Conservation (phyloP, 2,329 filamentous ascomycete genomes). For the Myriangium duriaei region DNA sequence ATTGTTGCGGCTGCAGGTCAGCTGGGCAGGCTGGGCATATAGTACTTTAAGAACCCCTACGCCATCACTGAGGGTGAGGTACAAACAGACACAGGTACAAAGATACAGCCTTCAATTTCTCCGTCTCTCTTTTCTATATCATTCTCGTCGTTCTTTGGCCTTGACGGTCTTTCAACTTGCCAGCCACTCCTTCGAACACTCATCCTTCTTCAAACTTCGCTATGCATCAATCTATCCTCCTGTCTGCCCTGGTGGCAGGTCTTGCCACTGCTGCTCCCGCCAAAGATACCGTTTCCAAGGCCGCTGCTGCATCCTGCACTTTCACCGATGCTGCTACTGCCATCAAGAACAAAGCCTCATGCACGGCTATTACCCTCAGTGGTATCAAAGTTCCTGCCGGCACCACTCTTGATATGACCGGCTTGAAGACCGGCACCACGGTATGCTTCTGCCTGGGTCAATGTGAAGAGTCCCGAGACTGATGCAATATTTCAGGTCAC, state of each 20-base stretch:
- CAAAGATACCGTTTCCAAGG: conserved; percentile 1
- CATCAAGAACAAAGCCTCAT: conserved; percentile 14
- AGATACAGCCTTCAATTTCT: conserved; percentile 2
- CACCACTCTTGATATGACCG: conserved; percentile 26
- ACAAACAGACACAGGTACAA: too few species aligned
- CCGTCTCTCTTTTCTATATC: conserved; percentile 6
- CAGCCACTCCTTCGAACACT: too few species aligned
- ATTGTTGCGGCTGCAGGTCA: too few species aligned
- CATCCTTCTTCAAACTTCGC: conserved; percentile 5
- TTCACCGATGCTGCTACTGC: conserved; percentile 13
- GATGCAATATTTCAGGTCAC: too few species aligned
- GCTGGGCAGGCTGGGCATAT: too few species aligned
- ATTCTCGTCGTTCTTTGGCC: conserved; percentile 8
- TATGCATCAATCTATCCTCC: conserved; percentile 11
- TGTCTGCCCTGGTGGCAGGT: conserved; percentile 11
- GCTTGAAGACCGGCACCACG: conserved; percentile 23
- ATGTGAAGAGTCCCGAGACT: too few species aligned
- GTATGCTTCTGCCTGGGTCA: too few species aligned
- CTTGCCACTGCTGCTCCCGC: conserved; percentile 10
- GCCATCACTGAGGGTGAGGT: too few species aligned
- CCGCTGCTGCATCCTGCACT: conserved; percentile 11
- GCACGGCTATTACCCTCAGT: conserved; percentile 27
- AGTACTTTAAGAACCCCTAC: too few species aligned
- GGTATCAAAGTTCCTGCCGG: conserved; percentile 26
- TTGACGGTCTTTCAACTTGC: conserved; percentile 10